Base-by-base conservation (phyloP, 257 asterid species). In the Lithospermum erythrorhizon region DNA sequence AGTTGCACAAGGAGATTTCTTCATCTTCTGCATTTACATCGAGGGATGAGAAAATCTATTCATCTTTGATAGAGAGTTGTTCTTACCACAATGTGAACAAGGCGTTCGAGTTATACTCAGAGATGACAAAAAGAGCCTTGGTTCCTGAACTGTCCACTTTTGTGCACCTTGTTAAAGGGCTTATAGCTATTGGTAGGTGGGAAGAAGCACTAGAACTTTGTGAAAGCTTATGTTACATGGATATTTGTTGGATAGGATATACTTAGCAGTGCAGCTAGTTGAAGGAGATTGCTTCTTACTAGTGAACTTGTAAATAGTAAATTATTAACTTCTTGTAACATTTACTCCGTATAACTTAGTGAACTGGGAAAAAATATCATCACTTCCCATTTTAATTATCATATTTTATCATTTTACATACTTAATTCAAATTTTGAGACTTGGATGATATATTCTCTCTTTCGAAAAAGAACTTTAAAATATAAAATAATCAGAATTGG, bases 191-290 rank as follows among this genome's bases (percentile, higher is more conserved):
- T 56, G 71, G 80, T 66, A 79, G 79, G 70, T 87, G 95, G 87
- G 94, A 77, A 65, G 83, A 83, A 62, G 96, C 95, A 35, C 76
- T 90, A 78, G 61, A 80, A 52, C 86, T 90, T 65, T 82, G 87
- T 6, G 80, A 85, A 71, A 79, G 89, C 75, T 78, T 90, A 69
- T 87, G 86, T 70, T 45, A 55, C 74, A 85, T 78, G 96, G 94
- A 41, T 13, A 41, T 41, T 41, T 41, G 49, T 5, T 41, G 49
- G 49, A 14, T 41, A 41, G 49, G 3, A 41, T 41, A 41, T 14
- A 41, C 49, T 1, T 35, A 35, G 45, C 45, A 35, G 45, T 35
- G 30, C 7, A 35, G 14, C 45, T 35, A 35, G 13, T 35, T 35
- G 45, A 35, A 35, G 45, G 45, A 9, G 9, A 35, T 35, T 35